Conservation (phyloP, 1,284 basidiomycete species). For the Ceratobasidium sp. region DNA sequence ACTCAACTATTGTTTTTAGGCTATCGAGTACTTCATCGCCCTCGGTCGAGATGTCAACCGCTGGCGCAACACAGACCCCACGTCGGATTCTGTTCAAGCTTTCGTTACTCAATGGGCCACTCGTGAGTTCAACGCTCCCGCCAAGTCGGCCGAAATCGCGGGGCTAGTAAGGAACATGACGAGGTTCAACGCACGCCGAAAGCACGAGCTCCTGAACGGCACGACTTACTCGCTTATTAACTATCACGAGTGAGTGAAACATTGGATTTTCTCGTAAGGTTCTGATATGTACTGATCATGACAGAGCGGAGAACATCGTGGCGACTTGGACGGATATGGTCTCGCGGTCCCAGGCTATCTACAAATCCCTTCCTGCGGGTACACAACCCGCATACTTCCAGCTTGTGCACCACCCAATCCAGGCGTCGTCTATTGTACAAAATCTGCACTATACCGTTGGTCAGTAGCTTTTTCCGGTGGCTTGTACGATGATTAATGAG, state of each 20-base stretch:
- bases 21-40: constrained; percentile 77
- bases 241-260: constrained; percentile 73
- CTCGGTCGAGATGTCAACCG: constrained; percentile 68
- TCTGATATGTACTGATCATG: not conserved
- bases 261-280: not conserved
- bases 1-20: constrained; percentile 49
- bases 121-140: constrained; percentile 71
- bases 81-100: constrained; percentile 65
- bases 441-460: constrained; percentile 72
- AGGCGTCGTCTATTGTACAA: constrained; percentile 70
- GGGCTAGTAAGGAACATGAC: constrained; percentile 72
- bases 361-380: constrained; percentile 64
- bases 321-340: constrained; percentile 66
- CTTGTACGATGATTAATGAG: not conserved
- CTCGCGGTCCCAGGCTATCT: constrained; percentile 68
- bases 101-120: constrained; percentile 73
- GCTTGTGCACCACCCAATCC: constrained; percentile 73
- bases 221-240: constrained; percentile 74
- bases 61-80: constrained; percentile 61
- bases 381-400: constrained; percentile 76
- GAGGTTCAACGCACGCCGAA: constrained; percentile 72
- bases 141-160: constrained; percentile 63
- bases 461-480: constrained; percentile 2
- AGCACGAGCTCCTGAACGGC: constrained; percentile 75
- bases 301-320: constrained; percentile 70